Evolutionary conservation across 768 basidiomycete species (phyloP), one percentile per base, ranked within the genome.

Genomic region (Serendipita vermifera): DNA sequence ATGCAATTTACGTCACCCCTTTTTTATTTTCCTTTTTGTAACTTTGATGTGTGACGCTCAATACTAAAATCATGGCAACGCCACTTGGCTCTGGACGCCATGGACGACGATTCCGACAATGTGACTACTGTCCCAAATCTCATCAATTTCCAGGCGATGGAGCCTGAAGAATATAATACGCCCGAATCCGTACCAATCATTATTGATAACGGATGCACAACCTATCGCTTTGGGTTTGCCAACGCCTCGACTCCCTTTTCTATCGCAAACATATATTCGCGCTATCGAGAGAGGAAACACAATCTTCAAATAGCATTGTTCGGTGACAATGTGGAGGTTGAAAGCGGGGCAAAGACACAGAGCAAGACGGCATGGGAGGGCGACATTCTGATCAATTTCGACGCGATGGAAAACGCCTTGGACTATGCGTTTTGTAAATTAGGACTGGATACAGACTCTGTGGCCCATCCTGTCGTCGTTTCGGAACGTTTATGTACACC

Each of bases 391-490:
- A 75, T 90, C 62, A 92, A 91, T 68, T 87, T 85, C 62, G 96
- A 98, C 69, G 83, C 89, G 24, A 72, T 98, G 76, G 96, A 99
- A 76, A 82, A 89, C 66, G 87, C 87, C 5, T 72, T 99, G 56
- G 96, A 99, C 71, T 92, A 86, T 68, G 82, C 86, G 31, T 91
- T 97, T 66, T 75, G 90, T 57, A 81, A 83, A 54, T 75, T 99
- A 11, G 89, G 90, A 2, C 82, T 97, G 59, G 82, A 89, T 62
- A 76, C 81, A 0, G 70, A 80, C 1, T 75, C 76, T 9, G 76
- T 98, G 26, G 78, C 85, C 55, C 92, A 96, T 64, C 92, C 93
- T 0, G 74, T 99, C 17, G 70, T 96, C 57, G 96, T 98, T 89
- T 86, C 91, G 0, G 96, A 99, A 68, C 77, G 91, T 5, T 71